Percentiles rank a stretch among this genome's conserved stretches.
Conservation (phyloP, 345 rosid genomes). For the Orychophragmus violaceus region DNA sequence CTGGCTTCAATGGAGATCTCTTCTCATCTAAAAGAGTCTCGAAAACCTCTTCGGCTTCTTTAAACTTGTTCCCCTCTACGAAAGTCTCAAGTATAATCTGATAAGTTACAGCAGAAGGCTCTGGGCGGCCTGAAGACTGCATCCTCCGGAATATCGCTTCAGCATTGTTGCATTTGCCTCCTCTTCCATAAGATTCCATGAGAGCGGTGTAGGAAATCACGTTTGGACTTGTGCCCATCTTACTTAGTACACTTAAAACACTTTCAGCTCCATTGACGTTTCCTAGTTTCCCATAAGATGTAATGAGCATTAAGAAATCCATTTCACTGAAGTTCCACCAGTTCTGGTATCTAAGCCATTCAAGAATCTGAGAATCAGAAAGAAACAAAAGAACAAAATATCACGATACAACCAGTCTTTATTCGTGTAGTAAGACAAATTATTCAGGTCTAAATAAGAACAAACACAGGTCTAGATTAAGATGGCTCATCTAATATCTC, state of each 20-base stretch:
- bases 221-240: conserved; percentile 63
- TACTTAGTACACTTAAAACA: conserved; percentile 56
- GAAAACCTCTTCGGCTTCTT: conserved; percentile 81
- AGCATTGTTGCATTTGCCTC: conserved; percentile 76
- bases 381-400: not conserved
- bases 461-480: not conserved
- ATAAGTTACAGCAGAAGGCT: conserved; percentile 89
- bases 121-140: conserved; percentile 91
- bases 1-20: conserved; percentile 68
- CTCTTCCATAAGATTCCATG: conserved; percentile 93
- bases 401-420: not conserved
- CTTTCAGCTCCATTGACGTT: conserved; percentile 82
- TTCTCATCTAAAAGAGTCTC: conserved; percentile 64
- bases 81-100: conserved; percentile 82
- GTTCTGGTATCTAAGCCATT: conserved; percentile 76
- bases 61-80: conserved; percentile 79
- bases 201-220: conserved; percentile 86
- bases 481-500: not conserved
- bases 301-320: conserved; percentile 82
- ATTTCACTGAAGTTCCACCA: conserved; percentile 95
- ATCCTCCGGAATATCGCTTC: conserved; percentile 91
- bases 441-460: not conserved
- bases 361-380: conserved; percentile 59
- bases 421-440: not conserved
- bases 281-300: conserved; percentile 87